Percentiles rank a stretch among this genome's conserved stretches.
Evolutionary conservation across 2,329 filamentous ascomycete species (phyloP).

Genomic region (Colletotrichum liriopes): DNA sequence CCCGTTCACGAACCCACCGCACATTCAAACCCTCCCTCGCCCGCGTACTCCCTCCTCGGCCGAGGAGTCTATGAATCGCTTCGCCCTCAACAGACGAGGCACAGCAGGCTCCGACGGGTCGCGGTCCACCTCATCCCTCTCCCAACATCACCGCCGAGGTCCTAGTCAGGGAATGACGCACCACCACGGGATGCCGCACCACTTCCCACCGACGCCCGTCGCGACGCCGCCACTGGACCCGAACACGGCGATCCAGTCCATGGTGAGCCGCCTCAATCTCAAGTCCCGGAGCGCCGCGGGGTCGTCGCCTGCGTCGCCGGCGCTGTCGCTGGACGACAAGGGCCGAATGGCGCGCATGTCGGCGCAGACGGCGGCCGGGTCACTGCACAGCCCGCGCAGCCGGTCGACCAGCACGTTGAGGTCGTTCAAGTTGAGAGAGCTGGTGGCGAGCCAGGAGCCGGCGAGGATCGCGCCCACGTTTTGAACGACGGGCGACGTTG

Average conservation of each 20-base stretch:
- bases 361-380: conserved; percentile 18
- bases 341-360: conserved; percentile 22
- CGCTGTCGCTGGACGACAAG: conserved; percentile 42
- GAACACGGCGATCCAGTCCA: conserved; percentile 49
- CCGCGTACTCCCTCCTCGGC: conserved; percentile 37
- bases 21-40: conserved; percentile 42
- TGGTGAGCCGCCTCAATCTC: conserved; percentile 54
- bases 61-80: conserved; percentile 32
- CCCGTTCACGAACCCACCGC: conserved; percentile 18
- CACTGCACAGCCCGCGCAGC: conserved; percentile 26
- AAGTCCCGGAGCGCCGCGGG: conserved; percentile 46
- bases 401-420: conserved; percentile 45
- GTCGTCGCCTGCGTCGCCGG: conserved; percentile 44
- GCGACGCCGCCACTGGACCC: conserved; percentile 49
- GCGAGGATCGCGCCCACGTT: conserved; percentile 31
- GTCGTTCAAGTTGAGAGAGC: conserved; percentile 45
- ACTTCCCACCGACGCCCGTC: conserved; percentile 45
- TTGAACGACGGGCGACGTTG: background rate
- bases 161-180: conserved; percentile 11
- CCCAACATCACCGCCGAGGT: background rate
- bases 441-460: conserved; percentile 39
- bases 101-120: conserved; percentile 40
- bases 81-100: conserved; percentile 43
- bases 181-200: conserved; percentile 24
- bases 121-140: conserved; percentile 18